Evolutionary conservation across 768 basidiomycete genomes (phyloP), one percentile per base, ranked within the genome.

Genomic region (Lanmaoa rubissima): DNA sequence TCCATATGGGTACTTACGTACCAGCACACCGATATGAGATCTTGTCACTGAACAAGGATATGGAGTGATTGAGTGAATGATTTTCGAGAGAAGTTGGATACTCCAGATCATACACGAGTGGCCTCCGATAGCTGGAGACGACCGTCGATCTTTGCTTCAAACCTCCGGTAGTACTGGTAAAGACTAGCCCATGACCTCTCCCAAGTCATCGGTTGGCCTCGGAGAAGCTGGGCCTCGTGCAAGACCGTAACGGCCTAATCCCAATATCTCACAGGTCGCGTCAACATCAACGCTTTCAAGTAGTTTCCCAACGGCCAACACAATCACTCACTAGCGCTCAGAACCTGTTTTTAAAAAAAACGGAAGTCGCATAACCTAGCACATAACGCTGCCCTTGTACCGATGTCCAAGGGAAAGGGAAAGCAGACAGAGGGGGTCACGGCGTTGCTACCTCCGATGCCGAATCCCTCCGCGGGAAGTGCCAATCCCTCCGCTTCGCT

Each of bases 401-500:
- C 51, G 21, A 71, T 73, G 72, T 65, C 72, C 34, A 69, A 69
- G 35, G 65, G 63, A 43, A 75, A 68, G 55, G 71, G 65, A 55
- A 75, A 66, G 56, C 64, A 68, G 49, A 34, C 48, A 10, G 72
- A 65, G 46, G 34, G 34, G 26, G 36, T 36, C n/a, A 35, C 52
- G 16, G 44, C 69, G 17, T 41, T 73, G 54, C 61, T 64, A 7
- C 65, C 76, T 35, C 74, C 75, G 54, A 70, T 82, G 69, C 75
- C 79, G 56, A 82, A 80, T 65, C 80, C 79, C 55, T 77, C 84
- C 38, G 79, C 82, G 13, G 83, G 84, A 31, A 87, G 86, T 64
- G 83, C 87, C 31, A 87, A 90, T 69, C 90, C 89, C 42, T 78
- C 88, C 14, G 85, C 86, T 13, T 89, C 88, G 0, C 76, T 90